Evolutionary conservation across 2,329 filamentous ascomycete species (phyloP).

Genomic region (Cordyceps cicadae): DNA sequence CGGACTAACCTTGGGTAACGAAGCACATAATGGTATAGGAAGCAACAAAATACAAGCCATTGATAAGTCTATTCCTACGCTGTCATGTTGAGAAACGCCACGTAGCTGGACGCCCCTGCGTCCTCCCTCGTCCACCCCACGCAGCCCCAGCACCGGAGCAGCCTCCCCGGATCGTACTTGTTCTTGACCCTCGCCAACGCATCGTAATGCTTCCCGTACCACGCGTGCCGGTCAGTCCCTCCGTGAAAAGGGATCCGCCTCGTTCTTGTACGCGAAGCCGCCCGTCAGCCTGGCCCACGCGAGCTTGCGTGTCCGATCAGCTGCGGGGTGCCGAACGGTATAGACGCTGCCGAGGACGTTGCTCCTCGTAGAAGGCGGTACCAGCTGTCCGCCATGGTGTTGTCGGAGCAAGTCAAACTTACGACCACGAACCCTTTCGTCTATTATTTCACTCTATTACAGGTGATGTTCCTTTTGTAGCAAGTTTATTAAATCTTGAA

Average conservation of each 20-base stretch:
- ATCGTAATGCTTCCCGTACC: constrained; percentile 7
- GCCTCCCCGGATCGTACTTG: constrained; percentile 7
- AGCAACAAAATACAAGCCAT: too few relatives aligned
- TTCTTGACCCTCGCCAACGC: not conserved
- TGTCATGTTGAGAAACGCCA: not conserved
- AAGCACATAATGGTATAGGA: not conserved
- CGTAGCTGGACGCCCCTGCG: not conserved
- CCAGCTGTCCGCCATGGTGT: constrained; percentile 9
- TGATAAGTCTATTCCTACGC: not conserved
- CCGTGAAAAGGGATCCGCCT: constrained; percentile 9
- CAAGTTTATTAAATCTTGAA: too few relatives aligned
- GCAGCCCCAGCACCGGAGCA: constrained; percentile 11
- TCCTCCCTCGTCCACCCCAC: constrained; percentile 8
- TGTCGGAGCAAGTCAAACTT: not conserved
- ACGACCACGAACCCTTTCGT: too few relatives aligned
- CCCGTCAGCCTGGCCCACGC: constrained; percentile 11
- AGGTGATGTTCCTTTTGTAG: too few relatives aligned
- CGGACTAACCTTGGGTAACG: not conserved
- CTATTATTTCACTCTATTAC: too few relatives aligned
- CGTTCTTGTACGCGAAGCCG: constrained; percentile 11
- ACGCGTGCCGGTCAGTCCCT: constrained; percentile 1
- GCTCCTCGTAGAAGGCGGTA: constrained; percentile 13
- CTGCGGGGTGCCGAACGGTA: constrained; percentile 12
- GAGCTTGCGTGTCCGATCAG: constrained; percentile 13
- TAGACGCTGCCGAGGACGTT: constrained; percentile 10